phyloP scores from a whole-genome alignment of 1,284 basidiomycete species.

The Porogramme epimiltina region DNA sequence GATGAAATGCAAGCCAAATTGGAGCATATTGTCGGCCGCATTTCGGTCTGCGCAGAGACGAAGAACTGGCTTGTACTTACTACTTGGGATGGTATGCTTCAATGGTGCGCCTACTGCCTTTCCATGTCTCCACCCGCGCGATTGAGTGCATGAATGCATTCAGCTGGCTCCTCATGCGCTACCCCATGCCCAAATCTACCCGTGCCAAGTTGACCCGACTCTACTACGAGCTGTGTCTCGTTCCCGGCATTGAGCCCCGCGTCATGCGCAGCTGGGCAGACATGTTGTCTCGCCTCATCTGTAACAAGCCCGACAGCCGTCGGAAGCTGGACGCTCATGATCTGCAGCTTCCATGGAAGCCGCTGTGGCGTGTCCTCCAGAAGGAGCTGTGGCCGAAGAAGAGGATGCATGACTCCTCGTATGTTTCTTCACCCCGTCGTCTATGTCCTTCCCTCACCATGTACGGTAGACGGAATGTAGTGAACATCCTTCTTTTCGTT shows the following conservation, averaged over 20 bases:
- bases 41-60: conserved; percentile 73
- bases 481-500: conserved; percentile 71
- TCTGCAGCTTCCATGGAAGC: conserved; percentile 73
- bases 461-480: conserved; percentile 55
- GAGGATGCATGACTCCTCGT: conserved; percentile 55
- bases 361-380: conserved; percentile 71
- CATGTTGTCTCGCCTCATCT: conserved; percentile 71
- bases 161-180: conserved; percentile 84
- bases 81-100: conserved; percentile 74
- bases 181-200: conserved; percentile 72
- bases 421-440: conserved; percentile 1
- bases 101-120: conserved; percentile 57
- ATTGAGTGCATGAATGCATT: conserved; percentile 3
- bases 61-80: conserved; percentile 75
- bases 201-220: conserved; percentile 80
- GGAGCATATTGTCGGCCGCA: conserved; percentile 71
- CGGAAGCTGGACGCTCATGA: conserved; percentile 70
- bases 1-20: conserved; percentile 79
- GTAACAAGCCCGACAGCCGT: conserved; percentile 61
- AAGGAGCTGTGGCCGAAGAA: conserved; percentile 77
- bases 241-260: conserved; percentile 77
- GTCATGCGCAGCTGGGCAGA: conserved; percentile 73
- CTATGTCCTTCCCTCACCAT: conserved; percentile 9
- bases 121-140: conserved; percentile 12
- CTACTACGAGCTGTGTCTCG: conserved; percentile 78